phyloP scores from a whole-genome alignment of 805 yeast species.

The Cephaloascus fragrans region DNA sequence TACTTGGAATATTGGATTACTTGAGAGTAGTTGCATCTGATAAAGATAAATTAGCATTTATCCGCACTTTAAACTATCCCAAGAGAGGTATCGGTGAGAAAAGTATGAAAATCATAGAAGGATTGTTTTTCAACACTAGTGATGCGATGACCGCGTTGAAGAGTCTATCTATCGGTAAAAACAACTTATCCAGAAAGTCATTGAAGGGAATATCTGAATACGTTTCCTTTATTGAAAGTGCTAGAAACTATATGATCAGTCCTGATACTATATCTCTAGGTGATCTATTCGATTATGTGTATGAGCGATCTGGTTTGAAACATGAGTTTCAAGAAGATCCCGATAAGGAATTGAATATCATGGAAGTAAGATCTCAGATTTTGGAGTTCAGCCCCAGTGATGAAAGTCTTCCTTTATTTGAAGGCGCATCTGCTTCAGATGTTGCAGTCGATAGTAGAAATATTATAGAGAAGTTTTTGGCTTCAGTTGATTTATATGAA shows the following conservation, averaged over 20 bases:
- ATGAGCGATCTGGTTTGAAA: constrained; percentile 17
- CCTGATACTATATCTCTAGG: constrained; percentile 4
- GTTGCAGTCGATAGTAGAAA: constrained; percentile 6
- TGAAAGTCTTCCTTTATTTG: constrained; percentile 6
- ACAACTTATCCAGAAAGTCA: constrained; percentile 8
- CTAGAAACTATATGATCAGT: constrained; percentile 6
- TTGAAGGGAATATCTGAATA: constrained; percentile 15
- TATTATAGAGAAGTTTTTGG: constrained; percentile 15
- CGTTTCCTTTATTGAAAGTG: constrained; percentile 14
- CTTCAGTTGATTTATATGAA: constrained; percentile 25
- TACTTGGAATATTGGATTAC: constrained; percentile 51
- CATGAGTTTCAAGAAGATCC: constrained; percentile 16
- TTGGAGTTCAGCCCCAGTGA: constrained; percentile 21
- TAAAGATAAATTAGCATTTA: constrained; percentile 49
- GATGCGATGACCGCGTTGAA: constrained; percentile 4
- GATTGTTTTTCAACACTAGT: constrained; percentile 4
- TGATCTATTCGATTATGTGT: constrained; percentile 15
- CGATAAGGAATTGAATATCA: constrained; percentile 22
- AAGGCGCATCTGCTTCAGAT: constrained; percentile 4
- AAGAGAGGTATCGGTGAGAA: constrained; percentile 60
- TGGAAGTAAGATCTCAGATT: constrained; percentile 28
- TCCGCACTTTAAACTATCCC: constrained; percentile 50
- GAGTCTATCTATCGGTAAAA: constrained; percentile 1
- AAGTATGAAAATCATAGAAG: constrained; percentile 26
- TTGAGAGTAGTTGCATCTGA: constrained; percentile 52